Evolutionary conservation across 1,139 yeast species (phyloP).

Genomic region (Yamadazyma diddensiae): DNA sequence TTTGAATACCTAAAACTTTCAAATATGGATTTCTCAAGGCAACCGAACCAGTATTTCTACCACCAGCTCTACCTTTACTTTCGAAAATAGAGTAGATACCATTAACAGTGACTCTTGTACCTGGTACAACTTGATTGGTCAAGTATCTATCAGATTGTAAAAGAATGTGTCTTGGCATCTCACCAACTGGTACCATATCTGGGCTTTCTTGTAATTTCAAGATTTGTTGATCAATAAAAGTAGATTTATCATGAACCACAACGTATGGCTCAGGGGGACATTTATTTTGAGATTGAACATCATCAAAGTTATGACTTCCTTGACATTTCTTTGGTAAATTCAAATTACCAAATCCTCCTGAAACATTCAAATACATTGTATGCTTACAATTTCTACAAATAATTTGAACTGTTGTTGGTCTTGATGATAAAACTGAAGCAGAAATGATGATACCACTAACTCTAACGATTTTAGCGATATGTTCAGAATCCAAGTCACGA

Average conservation of each 20-base stretch:
- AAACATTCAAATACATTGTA: slow-evolving; percentile 62
- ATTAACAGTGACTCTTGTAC: slow-evolving; percentile 85
- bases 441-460: slow-evolving; percentile 93
- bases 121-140: slow-evolving; percentile 91
- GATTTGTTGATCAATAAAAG: slow-evolving; percentile 91
- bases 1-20: slow-evolving; percentile 80
- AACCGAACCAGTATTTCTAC: slow-evolving; percentile 44
- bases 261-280: slow-evolving; percentile 93
- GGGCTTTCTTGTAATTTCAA: slow-evolving; percentile 94
- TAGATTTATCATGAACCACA: slow-evolving; percentile 89
- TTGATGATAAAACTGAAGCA: slow-evolving; percentile 83
- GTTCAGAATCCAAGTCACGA: slow-evolving; percentile 81
- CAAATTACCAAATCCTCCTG: slow-evolving; percentile 77
- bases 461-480: slow-evolving; percentile 85
- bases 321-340: slow-evolving; percentile 75
- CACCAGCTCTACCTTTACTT: slow-evolving; percentile 34
- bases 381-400: slow-evolving; percentile 90
- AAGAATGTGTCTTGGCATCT: slow-evolving; percentile 92
- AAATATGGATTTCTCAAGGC: slow-evolving; percentile 94
- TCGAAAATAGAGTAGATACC: slow-evolving; percentile 94
- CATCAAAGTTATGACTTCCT: slow-evolving; percentile 52
- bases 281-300: slow-evolving; percentile 49
- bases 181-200: slow-evolving; percentile 98
- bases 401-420: slow-evolving; percentile 80
- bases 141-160: slow-evolving; percentile 87